Conservation (phyloP, 164 flowering plant species). For the Saururus chinensis region DNA sequence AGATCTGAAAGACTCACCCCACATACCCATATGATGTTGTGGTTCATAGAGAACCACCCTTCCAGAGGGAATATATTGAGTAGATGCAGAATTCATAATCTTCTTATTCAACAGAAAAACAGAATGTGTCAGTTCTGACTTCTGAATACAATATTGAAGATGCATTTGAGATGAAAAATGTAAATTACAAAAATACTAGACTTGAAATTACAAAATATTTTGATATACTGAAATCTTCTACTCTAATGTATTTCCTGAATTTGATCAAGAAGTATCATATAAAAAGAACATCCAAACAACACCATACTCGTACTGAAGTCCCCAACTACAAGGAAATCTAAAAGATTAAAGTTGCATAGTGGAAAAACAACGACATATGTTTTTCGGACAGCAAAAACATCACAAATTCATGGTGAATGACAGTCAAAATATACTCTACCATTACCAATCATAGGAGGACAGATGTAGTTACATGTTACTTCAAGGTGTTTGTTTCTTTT, state of each 20-base stretch:
- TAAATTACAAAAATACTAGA: background rate
- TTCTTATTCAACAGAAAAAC: slow-evolving; percentile 9
- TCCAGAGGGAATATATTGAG: slow-evolving; percentile 62
- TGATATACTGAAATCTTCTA: background rate
- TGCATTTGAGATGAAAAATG: background rate
- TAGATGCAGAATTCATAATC: slow-evolving; percentile 60
- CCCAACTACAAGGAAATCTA: no score
- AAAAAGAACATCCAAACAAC: background rate
- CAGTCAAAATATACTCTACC: no score
- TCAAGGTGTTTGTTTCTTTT: background rate
- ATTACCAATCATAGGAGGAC: no score
- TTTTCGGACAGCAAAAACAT: no score
- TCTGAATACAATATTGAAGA: background rate
- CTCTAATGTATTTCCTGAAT: background rate
- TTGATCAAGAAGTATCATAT: background rate
- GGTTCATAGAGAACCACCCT: slow-evolving; percentile 67
- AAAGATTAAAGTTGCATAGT: no score
- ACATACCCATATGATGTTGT: slow-evolving; percentile 55
- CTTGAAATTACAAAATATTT: background rate
- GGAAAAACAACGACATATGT: no score
- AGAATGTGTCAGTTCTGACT: background rate
- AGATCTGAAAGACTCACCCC: slow-evolving; percentile 59
- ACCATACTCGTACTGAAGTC: background rate
- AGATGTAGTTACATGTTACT: background rate
- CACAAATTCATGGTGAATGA: no score